Percentiles rank a stretch among this genome's conserved stretches.
Evolutionary conservation across 306 rosid genomes (phyloP).

Genomic region (Quercus engelmannii): DNA sequence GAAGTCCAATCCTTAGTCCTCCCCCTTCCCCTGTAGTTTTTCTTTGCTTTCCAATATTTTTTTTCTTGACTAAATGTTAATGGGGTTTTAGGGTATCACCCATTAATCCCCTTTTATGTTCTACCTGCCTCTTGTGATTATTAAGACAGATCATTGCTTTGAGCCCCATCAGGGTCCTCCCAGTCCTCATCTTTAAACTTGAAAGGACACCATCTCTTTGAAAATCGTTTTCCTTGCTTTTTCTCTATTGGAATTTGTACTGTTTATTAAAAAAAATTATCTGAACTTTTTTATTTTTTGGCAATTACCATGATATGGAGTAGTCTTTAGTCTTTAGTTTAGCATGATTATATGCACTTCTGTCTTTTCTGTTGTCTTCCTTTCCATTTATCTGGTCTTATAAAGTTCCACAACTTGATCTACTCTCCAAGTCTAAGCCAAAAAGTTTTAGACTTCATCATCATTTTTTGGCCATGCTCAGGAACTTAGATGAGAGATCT

Average conservation of each 20-base stretch:
- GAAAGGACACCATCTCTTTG: constrained; percentile 3
- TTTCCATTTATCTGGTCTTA: constrained; percentile 1
- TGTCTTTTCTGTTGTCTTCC: neutral
- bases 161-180: neutral
- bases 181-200: constrained; percentile 17
- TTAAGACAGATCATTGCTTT: constrained; percentile 2
- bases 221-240: neutral
- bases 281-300: too few relatives aligned
- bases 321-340: neutral
- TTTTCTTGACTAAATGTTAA: neutral
- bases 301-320: neutral
- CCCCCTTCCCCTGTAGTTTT: neutral
- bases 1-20: neutral
- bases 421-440: neutral
- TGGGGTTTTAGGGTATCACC: neutral
- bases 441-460: neutral
- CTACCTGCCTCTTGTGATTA: neutral
- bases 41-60: neutral
- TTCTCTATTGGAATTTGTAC: neutral
- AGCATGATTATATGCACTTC: neutral
- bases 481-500: constrained; percentile 57
- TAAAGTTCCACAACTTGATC: constrained; percentile 6
- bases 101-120: neutral
- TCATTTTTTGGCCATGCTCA: constrained; percentile 30
- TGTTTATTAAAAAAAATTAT: neutral